Evolutionary conservation across 805 yeast genomes (phyloP).

Genomic region (Lachancea sp.): DNA sequence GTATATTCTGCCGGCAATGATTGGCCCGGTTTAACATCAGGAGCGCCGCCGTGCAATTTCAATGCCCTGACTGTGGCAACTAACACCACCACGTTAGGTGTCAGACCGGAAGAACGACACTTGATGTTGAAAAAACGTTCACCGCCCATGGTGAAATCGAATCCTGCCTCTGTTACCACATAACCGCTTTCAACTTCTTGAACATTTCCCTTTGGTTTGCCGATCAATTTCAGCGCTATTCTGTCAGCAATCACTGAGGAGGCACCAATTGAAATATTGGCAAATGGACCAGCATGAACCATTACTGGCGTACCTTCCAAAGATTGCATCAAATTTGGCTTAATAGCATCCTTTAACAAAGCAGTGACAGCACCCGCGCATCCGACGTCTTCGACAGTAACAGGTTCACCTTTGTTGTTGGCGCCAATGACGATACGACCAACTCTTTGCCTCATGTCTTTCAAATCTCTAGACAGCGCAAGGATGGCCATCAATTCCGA

Average conservation of each 20-base stretch:
- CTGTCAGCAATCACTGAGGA: conserved; percentile 90
- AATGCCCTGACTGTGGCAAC: conserved; percentile 97
- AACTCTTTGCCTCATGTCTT: conserved; percentile 80
- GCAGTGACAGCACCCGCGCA: conserved; percentile 96
- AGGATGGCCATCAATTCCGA: conserved; percentile 94
- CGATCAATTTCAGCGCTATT: conserved; percentile 86
- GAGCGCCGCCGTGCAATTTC: conserved; percentile 95
- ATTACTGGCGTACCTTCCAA: conserved; percentile 96
- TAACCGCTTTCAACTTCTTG: conserved; percentile 55
- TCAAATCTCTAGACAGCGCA: conserved; percentile 70
- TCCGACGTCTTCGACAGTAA: conserved; percentile 92
- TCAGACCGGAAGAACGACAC: conserved; percentile 83
- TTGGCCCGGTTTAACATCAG: conserved; percentile 92
- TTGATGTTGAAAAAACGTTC: conserved; percentile 94
- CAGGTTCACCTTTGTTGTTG: conserved; percentile 64
- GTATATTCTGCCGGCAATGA: conserved; percentile 76
- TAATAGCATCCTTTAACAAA: conserved; percentile 88
- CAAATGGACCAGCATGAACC: conserved; percentile 98
- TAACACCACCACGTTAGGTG: conserved; percentile 85
- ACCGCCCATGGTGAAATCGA: conserved; percentile 99
- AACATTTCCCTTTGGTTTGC: conserved; percentile 41
- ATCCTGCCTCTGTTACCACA: conserved; percentile 96
- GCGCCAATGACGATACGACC: conserved; percentile 89
- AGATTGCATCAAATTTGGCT: conserved; percentile 96
- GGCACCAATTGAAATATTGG: conserved; percentile 95